phyloP scores from a whole-genome alignment of 352 stramenopile genomes.

The Thalassiosira ordinaria region DNA sequence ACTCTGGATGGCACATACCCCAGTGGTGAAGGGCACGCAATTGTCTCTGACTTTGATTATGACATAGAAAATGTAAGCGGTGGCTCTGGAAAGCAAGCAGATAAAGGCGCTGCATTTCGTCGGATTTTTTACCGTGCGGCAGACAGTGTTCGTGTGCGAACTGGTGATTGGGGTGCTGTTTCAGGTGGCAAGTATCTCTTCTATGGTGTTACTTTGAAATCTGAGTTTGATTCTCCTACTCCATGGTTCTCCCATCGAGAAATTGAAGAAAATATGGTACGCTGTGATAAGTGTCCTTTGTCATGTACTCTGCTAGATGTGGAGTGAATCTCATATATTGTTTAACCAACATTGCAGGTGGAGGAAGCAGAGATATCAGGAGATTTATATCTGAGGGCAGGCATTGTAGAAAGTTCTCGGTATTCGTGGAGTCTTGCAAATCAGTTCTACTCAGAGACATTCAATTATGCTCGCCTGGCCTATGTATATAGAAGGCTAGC shows the following conservation, averaged over 20 bases:
- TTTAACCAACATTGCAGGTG: constrained; percentile 10
- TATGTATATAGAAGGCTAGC: constrained; percentile 77
- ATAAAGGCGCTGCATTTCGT: constrained; percentile 74
- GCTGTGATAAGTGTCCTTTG: too few species aligned
- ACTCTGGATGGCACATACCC: constrained; percentile 65
- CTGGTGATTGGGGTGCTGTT: constrained; percentile 69
- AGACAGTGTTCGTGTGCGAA: constrained; percentile 80
- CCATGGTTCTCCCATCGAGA: constrained; percentile 74
- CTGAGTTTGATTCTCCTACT: constrained; percentile 74
- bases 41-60: constrained; percentile 61
- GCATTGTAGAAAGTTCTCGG: constrained; percentile 82
- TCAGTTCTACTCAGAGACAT: constrained; percentile 82
- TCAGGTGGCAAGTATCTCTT: constrained; percentile 78
- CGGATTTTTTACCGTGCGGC: constrained; percentile 84
- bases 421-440: constrained; percentile 81
- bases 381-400: constrained; percentile 80
- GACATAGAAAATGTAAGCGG: constrained; percentile 70
- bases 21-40: constrained; percentile 66
- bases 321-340: background rate
- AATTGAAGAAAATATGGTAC: constrained; percentile 85
- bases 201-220: constrained; percentile 78
- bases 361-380: constrained; percentile 82
- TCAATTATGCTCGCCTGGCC: constrained; percentile 82
- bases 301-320: too few species aligned
- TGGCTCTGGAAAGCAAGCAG: constrained; percentile 64